A percentile compares a stretch with the other conserved stretches of the same genome.
These are phyloP conservation scores for Proliferodiscus dingleyae DNA, from an alignment of 2,329 filamentous ascomycete genomes.

Conservation along the genomic window DNA sequence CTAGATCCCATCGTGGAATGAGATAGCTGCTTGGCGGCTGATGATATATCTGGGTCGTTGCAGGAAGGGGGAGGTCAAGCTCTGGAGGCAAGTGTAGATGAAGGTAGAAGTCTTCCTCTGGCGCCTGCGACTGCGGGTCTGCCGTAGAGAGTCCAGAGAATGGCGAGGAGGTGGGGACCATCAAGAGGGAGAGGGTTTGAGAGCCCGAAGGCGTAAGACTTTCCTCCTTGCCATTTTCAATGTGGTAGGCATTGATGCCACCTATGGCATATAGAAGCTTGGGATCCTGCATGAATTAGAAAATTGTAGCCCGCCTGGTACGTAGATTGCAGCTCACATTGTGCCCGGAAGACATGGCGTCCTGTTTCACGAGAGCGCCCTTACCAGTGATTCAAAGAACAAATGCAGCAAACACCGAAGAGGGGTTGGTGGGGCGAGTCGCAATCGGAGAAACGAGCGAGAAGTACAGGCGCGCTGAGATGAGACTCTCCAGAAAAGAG, in stretches of 20 bases:
- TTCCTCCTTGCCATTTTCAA: constrained; percentile 80
- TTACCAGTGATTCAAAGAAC: neutral
- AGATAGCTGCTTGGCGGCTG: constrained; percentile 89
- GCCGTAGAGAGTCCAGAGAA: constrained; percentile 51
- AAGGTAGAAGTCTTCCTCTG: constrained; percentile 91
- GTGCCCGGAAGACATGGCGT: constrained; percentile 28
- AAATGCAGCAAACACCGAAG: neutral
- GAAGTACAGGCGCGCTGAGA: too few species aligned
- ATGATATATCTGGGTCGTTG: constrained; percentile 95
- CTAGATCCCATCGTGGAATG: constrained; percentile 92
- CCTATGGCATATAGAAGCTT: constrained; percentile 68
- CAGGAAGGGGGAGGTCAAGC: constrained; percentile 86
- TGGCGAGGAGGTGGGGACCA: constrained; percentile 86
- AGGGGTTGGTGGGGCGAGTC: too few species aligned
- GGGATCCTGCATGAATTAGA: constrained; percentile 41
- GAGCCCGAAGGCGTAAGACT: constrained; percentile 79
- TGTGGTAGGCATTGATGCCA: constrained; percentile 86
- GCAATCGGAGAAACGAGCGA: too few species aligned
- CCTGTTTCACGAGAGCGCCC: neutral
- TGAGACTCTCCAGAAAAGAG: neutral
- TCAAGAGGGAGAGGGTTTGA: constrained; percentile 86
- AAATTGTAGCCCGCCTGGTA: neutral
- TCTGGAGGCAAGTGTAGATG: constrained; percentile 93
- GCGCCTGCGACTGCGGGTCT: constrained; percentile 49
- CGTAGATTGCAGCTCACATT: constrained; percentile 20